A percentile compares a stretch with the other conserved stretches of the same genome.
Conservation (phyloP, 2,329 filamentous ascomycete genomes). For the Furcasterigmium furcatum region DNA sequence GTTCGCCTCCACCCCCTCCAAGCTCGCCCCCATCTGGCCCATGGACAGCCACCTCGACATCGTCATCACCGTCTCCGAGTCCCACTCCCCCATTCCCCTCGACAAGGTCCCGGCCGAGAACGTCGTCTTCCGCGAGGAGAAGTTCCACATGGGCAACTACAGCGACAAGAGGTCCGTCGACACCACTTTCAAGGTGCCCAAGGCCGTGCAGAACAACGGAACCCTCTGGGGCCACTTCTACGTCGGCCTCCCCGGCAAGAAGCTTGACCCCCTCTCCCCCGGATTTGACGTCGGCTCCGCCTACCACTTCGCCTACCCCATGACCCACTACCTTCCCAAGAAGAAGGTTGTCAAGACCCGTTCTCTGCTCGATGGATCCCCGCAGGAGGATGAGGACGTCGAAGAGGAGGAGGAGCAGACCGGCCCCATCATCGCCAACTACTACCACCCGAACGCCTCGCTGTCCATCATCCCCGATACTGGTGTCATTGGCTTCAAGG, state of each 20-base stretch:
- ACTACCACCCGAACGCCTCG: slow-evolving; percentile 94
- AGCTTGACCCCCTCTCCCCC: slow-evolving; percentile 70
- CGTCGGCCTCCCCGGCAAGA: slow-evolving; percentile 70
- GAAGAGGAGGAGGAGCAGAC: slow-evolving; percentile 48
- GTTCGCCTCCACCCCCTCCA: slow-evolving; percentile 64
- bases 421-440: slow-evolving; percentile 73
- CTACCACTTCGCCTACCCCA: slow-evolving; percentile 77
- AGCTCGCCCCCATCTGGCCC: slow-evolving; percentile 85
- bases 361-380: slow-evolving; percentile 68
- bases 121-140: slow-evolving; percentile 75
- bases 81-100: slow-evolving; percentile 65
- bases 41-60: slow-evolving; percentile 77
- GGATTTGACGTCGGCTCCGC: slow-evolving; percentile 74
- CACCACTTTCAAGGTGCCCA: slow-evolving; percentile 73
- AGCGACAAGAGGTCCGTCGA: slow-evolving; percentile 76
- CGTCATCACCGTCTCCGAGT: slow-evolving; percentile 77
- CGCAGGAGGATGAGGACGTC: slow-evolving; percentile 37
- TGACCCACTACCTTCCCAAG: slow-evolving; percentile 88
- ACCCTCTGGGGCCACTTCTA: slow-evolving; percentile 96
- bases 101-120: slow-evolving; percentile 62
- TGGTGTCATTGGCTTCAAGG: slow-evolving; percentile 64
- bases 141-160: slow-evolving; percentile 75
- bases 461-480: slow-evolving; percentile 81
- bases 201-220: slow-evolving; percentile 81
- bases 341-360: slow-evolving; percentile 87